Percentiles rank a stretch among this genome's conserved stretches.
phyloP scores from a whole-genome alignment of 345 rosid genomes.

The Psidium guajava region DNA sequence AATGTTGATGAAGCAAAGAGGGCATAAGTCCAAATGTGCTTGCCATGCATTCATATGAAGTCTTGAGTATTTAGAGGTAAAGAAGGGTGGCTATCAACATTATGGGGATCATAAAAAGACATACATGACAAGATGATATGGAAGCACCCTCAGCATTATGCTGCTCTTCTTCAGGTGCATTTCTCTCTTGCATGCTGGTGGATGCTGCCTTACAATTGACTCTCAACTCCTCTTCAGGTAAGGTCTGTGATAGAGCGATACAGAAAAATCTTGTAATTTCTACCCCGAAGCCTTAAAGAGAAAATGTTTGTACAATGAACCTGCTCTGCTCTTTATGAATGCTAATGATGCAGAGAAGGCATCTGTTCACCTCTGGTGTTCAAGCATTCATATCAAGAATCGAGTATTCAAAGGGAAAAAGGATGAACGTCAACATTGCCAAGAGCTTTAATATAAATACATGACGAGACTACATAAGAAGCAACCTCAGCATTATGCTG shows the following conservation, averaged over 20 bases:
- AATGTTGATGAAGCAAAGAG: background rate
- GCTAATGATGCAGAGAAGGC: background rate
- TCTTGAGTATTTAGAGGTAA: background rate
- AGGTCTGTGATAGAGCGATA: background rate
- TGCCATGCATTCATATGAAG: background rate
- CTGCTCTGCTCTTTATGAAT: background rate
- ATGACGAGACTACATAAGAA: background rate
- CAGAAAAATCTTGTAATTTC: background rate
- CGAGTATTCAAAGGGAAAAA: background rate
- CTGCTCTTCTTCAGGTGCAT: conserved; percentile 9
- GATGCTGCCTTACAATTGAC: conserved; percentile 2
- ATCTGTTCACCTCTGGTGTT: background rate
- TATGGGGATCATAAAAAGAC: background rate
- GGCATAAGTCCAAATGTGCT: background rate
- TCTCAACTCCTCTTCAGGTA: background rate
- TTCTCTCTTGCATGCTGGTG: conserved; percentile 17
- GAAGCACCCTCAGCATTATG: background rate
- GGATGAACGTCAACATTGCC: background rate
- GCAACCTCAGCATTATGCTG: conserved; percentile 3
- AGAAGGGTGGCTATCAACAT: background rate
- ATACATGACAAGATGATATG: background rate
- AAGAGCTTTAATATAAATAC: background rate
- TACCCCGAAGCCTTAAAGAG: background rate
- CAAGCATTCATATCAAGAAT: background rate
- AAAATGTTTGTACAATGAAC: background rate